Base-by-base conservation (phyloP, 441 rosid genomes). In the Pelargonium australe region DNA sequence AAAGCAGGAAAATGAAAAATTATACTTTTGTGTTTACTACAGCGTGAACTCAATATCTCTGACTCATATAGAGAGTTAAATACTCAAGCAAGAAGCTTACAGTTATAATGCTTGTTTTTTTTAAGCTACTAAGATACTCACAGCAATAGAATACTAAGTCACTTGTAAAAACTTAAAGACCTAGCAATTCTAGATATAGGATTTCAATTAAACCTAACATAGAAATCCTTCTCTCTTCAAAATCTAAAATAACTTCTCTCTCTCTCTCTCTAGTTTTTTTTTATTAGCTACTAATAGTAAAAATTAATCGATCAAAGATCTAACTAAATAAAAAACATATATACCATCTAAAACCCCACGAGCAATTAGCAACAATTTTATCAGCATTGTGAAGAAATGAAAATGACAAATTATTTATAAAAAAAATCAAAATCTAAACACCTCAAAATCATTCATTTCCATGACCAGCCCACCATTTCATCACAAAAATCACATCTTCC, bases 301-400 rank as follows among this genome's bases (percentile, higher is more conserved):
- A 53, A 53, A 8, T 13, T 13, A 57, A 57, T 17, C 7, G 2
- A 16, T 7, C 11, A 5, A 14, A 16, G 16, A 16, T 55, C 9
- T 51, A 16, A 51, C 7, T 51, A 60, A 60, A 19, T 7, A 20
- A 9, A 60, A 5, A 60, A 19, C 37, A 19, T 12, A 63, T 13
- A 40, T 11, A 28, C 40, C 63, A 49, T 19, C 17, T 63, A 67
- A 57, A 37, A 70, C 53, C 20, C 40, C 70, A 58, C 51, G 28
- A 73, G 67, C 41, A n/a, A 43, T 20, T 3, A 43, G 40, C 11
- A 63, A 53, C 10, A 69, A 57, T 40, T 64, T 34, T 34, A 68
- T 25, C 40, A 77, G 65, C 62, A 53, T 40, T 64, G 44, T 23
- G 44, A 69, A 20, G 25, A 9, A 69, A 78, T 73, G 49, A 64